Base-by-base conservation (phyloP, 768 basidiomycete species). In the Hemileccinum rubropunctum region DNA sequence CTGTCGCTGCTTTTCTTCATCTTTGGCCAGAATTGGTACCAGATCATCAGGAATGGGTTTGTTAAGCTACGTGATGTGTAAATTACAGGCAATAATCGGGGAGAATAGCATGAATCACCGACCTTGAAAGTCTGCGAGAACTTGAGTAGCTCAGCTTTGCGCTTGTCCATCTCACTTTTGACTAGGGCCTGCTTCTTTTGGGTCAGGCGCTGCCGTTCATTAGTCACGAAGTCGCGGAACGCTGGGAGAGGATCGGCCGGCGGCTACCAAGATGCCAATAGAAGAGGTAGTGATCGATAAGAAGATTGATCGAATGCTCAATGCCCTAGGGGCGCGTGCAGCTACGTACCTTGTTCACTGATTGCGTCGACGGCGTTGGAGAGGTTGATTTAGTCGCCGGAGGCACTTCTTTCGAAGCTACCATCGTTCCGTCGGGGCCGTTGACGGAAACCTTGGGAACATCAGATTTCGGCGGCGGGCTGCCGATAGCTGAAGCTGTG, bases 91-190 rank as follows among this genome's bases (percentile, higher is more conserved):
- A 38, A 53, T 40, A 2, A 50, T 42, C 13, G 28, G 33, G 23
- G 6, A 17, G 17, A 42, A 30, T 46, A 15, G 20, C 15, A 5
- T 26, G n/a, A 40, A 52, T 45, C 17, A 58, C 77, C 40, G 40
- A 94, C 95, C 82, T 97, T 95, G 84, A 99, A 99, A 58, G 71
- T 86, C 68, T 90, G 80, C 56, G 91, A 92, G 71, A 98, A 99
- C 70, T 89, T 90, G 66, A 94, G 80, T 33, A 98, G 75, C 37
- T 98, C 95, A 10, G 92, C 88, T 75, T 97, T 83, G 54, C 90
- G 84, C 64, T 90, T 91, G 69, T 98, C 93, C 83, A 95, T 90
- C 66, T 98, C 95, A 61, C 79, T 88, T 78, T 94, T 95, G 44
- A 84, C 82, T 39, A 95, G 71, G 13, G 88, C 86, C 61, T 92